A percentile compares a stretch with the other conserved stretches of the same genome.
These are phyloP conservation scores for Prunus mongolica DNA, from an alignment of 306 rosid species.

Conservation along the genomic window DNA sequence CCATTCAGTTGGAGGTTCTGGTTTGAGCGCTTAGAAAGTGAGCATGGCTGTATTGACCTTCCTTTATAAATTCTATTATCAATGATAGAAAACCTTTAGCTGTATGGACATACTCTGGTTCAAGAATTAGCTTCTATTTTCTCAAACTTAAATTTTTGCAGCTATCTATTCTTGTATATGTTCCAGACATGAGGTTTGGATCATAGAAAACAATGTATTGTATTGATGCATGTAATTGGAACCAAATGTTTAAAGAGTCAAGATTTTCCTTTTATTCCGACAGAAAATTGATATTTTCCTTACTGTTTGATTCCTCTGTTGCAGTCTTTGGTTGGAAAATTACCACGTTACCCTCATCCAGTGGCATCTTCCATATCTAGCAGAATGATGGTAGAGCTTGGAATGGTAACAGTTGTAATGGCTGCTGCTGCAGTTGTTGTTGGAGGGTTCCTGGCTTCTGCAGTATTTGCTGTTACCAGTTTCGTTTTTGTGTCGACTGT, in stretches of 20 bases:
- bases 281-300: constrained; percentile 4
- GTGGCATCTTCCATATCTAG: constrained; percentile 87
- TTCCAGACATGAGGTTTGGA: neutral
- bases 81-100: neutral
- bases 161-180: neutral
- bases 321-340: constrained; percentile 81
- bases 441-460: constrained; percentile 87
- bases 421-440: constrained; percentile 63
- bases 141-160: neutral
- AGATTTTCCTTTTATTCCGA: constrained; percentile 14
- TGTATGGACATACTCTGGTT: neutral
- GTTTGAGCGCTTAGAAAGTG: neutral
- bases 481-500: constrained; percentile 51
- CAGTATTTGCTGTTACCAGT: constrained; percentile 75
- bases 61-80: neutral
- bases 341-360: constrained; percentile 80
- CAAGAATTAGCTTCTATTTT: neutral
- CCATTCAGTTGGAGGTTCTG: neutral
- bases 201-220: neutral
- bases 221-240: neutral
- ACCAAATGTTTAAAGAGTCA: neutral
- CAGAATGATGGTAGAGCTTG: constrained; percentile 89
- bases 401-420: constrained; percentile 51
- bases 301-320: constrained; percentile 24
- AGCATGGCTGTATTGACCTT: neutral